Base-by-base conservation (phyloP, 371 early-diverging fungal species). In the Basidiobolus meristosporus region DNA sequence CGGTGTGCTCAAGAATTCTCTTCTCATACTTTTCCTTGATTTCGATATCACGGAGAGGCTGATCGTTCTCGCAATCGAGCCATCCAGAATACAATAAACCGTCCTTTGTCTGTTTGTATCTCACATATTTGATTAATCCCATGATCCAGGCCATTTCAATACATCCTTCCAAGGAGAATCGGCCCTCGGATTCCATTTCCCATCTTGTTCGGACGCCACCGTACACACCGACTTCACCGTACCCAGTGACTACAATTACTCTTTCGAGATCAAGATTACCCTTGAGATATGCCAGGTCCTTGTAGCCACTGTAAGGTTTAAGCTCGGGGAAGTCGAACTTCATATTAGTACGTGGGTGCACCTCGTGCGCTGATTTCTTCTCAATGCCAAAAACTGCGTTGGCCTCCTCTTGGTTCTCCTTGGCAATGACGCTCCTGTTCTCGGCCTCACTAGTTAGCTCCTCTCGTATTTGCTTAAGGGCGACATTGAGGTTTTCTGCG, bases 101-200 rank as follows among this genome's bases (percentile, higher is more conserved):
- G 54, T 68, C 70, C 67, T 86, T 86, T 49, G 90, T 67, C 31
- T 73, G 76, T 29, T 89, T 91, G 47, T 80, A 73, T 9, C 26
- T 26, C 57, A 76, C 76, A 58, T 87, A 87, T 59, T 78, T 83
- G 57, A 93, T 87, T 52, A 66, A 73, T 44, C 91, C 91, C 92
- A 90, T 91, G 51, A 90, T 82, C 90, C 95, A 90, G 23, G 95
- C 90, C 75, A 93, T 76, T 62, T 93, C 93, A 50, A 93, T 86
- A 53, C 90, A 89, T 11, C 91, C 95, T 40, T 90, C 90, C 26
- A 92, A 68, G 33, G 91, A 91, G 63, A 92, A 84, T 54, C 88
- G 77, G 46, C 95, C 95, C 38, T 63, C 50, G 39, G 86, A 77
- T 56, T 89, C 90, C 89, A 93, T 92, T 60, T 93, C 92, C 96